phyloP scores from a whole-genome alignment of 352 stramenopile species.

The Thraustotheca clavata region DNA sequence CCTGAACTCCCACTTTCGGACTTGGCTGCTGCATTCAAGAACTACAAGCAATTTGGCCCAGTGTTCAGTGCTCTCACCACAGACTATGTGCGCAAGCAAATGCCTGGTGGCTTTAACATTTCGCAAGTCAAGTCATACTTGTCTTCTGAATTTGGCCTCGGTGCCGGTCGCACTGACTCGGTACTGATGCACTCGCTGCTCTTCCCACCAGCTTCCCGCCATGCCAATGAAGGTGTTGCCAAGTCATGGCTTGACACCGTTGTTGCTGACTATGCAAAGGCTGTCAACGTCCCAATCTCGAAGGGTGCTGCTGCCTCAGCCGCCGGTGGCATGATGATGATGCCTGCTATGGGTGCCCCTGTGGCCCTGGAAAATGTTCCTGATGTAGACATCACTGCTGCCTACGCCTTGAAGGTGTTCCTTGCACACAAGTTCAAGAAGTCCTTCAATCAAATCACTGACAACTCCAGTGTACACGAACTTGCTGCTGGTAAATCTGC shows the following conservation, averaged over 20 bases:
- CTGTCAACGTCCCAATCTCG: slow-evolving; percentile 58
- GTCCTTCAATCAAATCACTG: slow-evolving; percentile 49
- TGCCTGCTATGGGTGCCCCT: slow-evolving; percentile 25
- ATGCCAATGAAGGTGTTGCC: slow-evolving; percentile 66
- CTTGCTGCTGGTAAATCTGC: slow-evolving; percentile 71
- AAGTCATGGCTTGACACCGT: slow-evolving; percentile 74
- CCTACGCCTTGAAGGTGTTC: slow-evolving; percentile 69
- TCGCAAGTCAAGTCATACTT: slow-evolving; percentile 72
- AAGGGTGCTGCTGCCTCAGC: slow-evolving; percentile 23
- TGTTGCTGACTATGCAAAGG: slow-evolving; percentile 57
- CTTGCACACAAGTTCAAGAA: slow-evolving; percentile 71
- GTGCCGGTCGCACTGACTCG: slow-evolving; percentile 59
- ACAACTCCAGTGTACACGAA: slow-evolving; percentile 67
- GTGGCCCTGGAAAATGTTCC: slow-evolving; percentile 56
- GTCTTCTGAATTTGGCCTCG: slow-evolving; percentile 41
- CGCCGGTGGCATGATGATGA: slow-evolving; percentile 10
- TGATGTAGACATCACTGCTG: slow-evolving; percentile 31
- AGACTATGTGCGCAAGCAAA: slow-evolving; percentile 72
- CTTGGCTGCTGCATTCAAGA: slow-evolving; percentile 49
- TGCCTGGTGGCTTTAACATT: slow-evolving; percentile 79
- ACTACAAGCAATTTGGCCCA: slow-evolving; percentile 66
- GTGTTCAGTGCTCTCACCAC: slow-evolving; percentile 49
- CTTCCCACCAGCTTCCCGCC: slow-evolving; percentile 40
- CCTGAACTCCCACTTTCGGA: slow-evolving; percentile 68
- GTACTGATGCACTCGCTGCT: slow-evolving; percentile 65